Evolutionary conservation across 176 grass and related monocot genomes (phyloP), one percentile per base, ranked within the genome.

Genomic region (Oryza australiensis): DNA sequence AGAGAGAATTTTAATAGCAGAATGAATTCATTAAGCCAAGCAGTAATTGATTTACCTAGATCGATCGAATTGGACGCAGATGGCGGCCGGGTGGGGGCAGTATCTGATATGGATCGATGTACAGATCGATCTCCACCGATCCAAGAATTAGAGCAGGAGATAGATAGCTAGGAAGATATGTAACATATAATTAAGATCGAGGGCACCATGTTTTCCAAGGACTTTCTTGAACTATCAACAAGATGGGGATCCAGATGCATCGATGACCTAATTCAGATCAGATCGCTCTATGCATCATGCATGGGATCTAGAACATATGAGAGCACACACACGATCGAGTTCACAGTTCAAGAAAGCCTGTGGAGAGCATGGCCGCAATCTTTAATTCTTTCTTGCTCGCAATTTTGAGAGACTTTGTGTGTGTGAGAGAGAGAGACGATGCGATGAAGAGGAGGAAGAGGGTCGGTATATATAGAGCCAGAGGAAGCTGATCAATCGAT

Each of bases 311-410:
- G 41, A 43, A 12, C 11, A 43, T 43, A 43, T 12, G 41, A 43
- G 9, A 13, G 41, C 20, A 20, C 0, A 57, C 69, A 15, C 22
- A 32, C 28, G 45, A n/a, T n/a, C n/a, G n/a, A 81, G 88, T 94
- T 89, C 86, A 94, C 83, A 94, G 92, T 94, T 94, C 92, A 94
- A 91, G 89, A 91, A 94, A 94, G 92, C 92, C 92, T 94, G 92
- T 94, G 92, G 92, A 94, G 87, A 89, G 84, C 86, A 94, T 91
- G 76, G 14, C 74, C 80, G 66, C 37, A 15, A 73, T 88, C 92
- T 86, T 49, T n/a, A n/a, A n/a, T n/a, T 53, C 48, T 7, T 20
- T 53, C 1, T 46, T 46, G 43, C 43, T 20, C 16, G 15, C 5
- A 53, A 53, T 53, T 46, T 53, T 46, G 43, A 9, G 48, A 51